Evolutionary conservation across 306 rosid species (phyloP).

Genomic region (Myrica gale): DNA sequence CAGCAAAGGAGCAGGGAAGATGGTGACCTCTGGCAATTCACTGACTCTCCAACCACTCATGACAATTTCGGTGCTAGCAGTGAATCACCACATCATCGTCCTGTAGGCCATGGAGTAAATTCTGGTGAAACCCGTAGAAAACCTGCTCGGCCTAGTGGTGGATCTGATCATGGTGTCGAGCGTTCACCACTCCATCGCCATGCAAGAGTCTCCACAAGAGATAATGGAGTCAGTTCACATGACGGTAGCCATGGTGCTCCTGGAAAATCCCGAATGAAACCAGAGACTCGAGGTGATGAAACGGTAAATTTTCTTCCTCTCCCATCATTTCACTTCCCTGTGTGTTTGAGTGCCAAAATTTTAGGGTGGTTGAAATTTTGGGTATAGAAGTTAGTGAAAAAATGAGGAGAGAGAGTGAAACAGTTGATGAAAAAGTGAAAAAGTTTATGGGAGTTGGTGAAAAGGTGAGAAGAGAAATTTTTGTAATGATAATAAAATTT

Average conservation of each 20-base stretch:
- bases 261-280: constrained; percentile 62
- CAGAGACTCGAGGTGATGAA: constrained; percentile 59
- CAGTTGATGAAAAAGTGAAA: too few relatives aligned
- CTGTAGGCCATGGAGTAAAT: constrained; percentile 43
- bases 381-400: too few relatives aligned
- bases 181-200: constrained; percentile 88
- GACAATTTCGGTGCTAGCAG: constrained; percentile 44
- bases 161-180: constrained; percentile 66
- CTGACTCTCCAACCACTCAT: constrained; percentile 58
- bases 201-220: constrained; percentile 58
- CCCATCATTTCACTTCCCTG: neutral
- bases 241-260: constrained; percentile 78
- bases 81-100: constrained; percentile 42
- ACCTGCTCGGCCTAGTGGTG: constrained; percentile 51
- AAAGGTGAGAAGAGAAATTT: too few relatives aligned
- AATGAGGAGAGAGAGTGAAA: too few relatives aligned
- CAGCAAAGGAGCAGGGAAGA: constrained; percentile 57
- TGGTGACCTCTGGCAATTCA: constrained; percentile 45
- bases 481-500: too few relatives aligned
- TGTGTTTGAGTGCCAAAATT: too few relatives aligned
- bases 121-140: constrained; percentile 58
- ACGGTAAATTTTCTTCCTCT: constrained; percentile 48
- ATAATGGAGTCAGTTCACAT: constrained; percentile 36
- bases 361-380: too few relatives aligned
- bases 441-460: too few relatives aligned